Evolutionary conservation across 257 asterid genomes (phyloP).

Genomic region (Solanum chmielewskii): DNA sequence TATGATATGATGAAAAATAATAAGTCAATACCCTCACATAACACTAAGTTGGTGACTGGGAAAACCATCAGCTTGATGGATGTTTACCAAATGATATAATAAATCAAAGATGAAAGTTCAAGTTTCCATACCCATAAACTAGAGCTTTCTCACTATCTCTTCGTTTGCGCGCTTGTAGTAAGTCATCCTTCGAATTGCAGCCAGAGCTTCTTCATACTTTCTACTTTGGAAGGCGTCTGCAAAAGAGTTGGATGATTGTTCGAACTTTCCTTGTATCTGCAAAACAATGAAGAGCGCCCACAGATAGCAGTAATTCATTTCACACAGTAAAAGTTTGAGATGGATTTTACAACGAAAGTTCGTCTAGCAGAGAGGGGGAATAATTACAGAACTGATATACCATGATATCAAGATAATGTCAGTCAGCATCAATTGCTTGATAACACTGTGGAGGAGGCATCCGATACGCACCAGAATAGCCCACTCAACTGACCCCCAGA

Average conservation of each 20-base stretch:
- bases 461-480: neutral
- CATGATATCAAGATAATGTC: neutral
- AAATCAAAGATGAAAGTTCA: neutral
- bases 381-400: neutral
- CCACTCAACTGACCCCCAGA: neutral
- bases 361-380: neutral
- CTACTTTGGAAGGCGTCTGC: conserved; percentile 40
- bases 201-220: conserved; percentile 46
- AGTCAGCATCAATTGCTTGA: neutral
- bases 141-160: conserved; percentile 77
- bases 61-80: neutral
- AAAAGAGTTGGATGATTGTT: conserved; percentile 47
- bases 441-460: neutral
- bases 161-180: conserved; percentile 81
- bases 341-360: neutral
- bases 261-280: conserved; percentile 57
- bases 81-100: neutral
- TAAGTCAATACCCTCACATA: neutral
- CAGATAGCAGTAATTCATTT: neutral
- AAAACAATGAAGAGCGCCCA: neutral
- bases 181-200: conserved; percentile 67
- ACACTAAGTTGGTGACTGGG: neutral
- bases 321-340: neutral
- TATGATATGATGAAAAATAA: neutral
- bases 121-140: conserved; percentile 2